Evolutionary conservation across 1,139 yeast species (phyloP).

Genomic region (Eremothecium cymbalariae): DNA sequence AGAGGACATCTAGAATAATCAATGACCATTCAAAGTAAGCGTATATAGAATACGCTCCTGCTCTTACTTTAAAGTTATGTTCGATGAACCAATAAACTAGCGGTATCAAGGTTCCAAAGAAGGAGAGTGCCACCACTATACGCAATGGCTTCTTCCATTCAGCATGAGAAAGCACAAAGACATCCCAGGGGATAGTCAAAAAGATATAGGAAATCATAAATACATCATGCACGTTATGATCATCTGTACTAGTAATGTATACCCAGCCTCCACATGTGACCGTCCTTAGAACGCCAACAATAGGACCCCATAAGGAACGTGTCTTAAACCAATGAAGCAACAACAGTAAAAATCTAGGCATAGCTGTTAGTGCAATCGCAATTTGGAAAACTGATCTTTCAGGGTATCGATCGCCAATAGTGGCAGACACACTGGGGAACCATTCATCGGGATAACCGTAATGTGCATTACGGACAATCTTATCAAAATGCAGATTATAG

Average conservation of each 20-base stretch:
- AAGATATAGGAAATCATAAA: slow-evolving; percentile 88
- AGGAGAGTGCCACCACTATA: slow-evolving; percentile 45
- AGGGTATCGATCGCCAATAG: slow-evolving; percentile 95
- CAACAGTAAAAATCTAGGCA: slow-evolving; percentile 76
- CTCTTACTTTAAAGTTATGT: slow-evolving; percentile 75
- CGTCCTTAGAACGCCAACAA: slow-evolving; percentile 70
- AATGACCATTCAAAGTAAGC: slow-evolving; percentile 94
- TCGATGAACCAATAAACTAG: slow-evolving; percentile 83
- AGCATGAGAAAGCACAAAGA: slow-evolving; percentile 40
- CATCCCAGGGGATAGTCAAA: slow-evolving; percentile 87
- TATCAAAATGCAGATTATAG: slow-evolving; percentile 63
- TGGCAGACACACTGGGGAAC: slow-evolving; percentile 96
- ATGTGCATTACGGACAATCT: slow-evolving; percentile 78
- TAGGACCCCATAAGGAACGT: slow-evolving; percentile 25
- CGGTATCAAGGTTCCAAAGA: slow-evolving; percentile 69
- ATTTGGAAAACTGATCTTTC: slow-evolving; percentile 89
- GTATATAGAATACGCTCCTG: slow-evolving; percentile 94
- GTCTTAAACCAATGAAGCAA: slow-evolving; percentile 44
- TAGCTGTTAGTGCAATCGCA: slow-evolving; percentile 65
- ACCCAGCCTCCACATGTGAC: slow-evolving; percentile 99
- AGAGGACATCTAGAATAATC: slow-evolving; percentile 71
- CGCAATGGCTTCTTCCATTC: slow-evolving; percentile 39
- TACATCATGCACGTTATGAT: slow-evolving; percentile 91
- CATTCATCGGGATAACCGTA: slow-evolving; percentile 95
- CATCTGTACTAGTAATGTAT: slow-evolving; percentile 91